A percentile compares a stretch with the other conserved stretches of the same genome.
Evolutionary conservation across 768 basidiomycete species (phyloP).

Genomic region (Amanita rimosa): DNA sequence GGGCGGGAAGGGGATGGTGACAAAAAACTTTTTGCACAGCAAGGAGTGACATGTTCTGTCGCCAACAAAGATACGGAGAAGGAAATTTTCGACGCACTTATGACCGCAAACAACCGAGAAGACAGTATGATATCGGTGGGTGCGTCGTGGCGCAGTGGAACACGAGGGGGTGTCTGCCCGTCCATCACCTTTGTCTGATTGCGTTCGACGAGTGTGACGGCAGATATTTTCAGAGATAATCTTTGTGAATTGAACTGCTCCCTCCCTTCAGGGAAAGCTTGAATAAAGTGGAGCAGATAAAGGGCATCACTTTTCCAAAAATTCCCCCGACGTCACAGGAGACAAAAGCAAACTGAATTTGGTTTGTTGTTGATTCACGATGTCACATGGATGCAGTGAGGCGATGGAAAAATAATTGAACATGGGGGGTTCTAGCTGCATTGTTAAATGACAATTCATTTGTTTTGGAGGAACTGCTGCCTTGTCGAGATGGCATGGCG

Average conservation of each 20-base stretch:
- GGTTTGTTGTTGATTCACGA: background rate
- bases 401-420: background rate
- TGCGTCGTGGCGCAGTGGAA: background rate
- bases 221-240: background rate
- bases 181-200: constrained; percentile 1
- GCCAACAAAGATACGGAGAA: background rate
- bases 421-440: background rate
- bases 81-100: constrained; percentile 1
- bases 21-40: background rate
- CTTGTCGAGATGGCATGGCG: background rate
- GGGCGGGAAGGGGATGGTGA: background rate
- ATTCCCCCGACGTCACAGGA: constrained; percentile 1
- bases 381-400: background rate
- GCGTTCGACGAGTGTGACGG: background rate
- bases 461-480: background rate
- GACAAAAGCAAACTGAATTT: background rate
- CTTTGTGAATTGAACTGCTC: background rate
- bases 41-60: background rate
- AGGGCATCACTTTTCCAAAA: background rate
- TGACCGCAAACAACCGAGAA: background rate
- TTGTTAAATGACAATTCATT: background rate
- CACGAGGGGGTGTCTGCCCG: background rate
- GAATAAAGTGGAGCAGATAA: background rate
- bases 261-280: background rate
- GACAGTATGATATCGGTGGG: background rate